Percentiles rank a stretch among this genome's conserved stretches.
phyloP scores from a whole-genome alignment of 257 asterid genomes.

The Solanum chiquidenum region DNA sequence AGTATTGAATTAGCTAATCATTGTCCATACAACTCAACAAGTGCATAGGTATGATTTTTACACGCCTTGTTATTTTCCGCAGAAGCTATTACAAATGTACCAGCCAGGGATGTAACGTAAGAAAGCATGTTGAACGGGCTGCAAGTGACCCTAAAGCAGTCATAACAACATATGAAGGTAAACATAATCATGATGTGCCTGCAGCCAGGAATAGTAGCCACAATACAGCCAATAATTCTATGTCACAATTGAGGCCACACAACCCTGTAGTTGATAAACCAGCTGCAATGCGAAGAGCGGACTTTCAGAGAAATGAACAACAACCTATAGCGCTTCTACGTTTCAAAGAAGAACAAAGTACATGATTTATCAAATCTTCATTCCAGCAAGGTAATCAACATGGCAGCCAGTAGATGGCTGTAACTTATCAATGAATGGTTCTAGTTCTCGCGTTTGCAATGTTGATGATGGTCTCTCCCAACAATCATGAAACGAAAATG shows the following conservation, averaged over 20 bases:
- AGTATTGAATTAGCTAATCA: neutral
- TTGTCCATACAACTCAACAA: neutral
- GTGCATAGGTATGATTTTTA: neutral
- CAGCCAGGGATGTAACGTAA: constrained; percentile 63
- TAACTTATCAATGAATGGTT: neutral
- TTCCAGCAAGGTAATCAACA: neutral
- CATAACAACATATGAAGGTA: constrained; percentile 81
- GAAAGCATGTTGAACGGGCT: constrained; percentile 94
- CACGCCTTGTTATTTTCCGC: constrained; percentile 11
- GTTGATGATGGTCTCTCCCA: constrained; percentile 9
- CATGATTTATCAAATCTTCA: constrained; percentile 7
- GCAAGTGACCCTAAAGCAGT: constrained; percentile 81
- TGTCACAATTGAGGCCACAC: constrained; percentile 45
- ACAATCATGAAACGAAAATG: constrained; percentile 4
- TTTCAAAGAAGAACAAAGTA: constrained; percentile 65
- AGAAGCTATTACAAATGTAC: constrained; percentile 97
- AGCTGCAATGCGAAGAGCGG: constrained; percentile 15
- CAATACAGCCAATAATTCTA: constrained; percentile 25
- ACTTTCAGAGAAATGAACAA: constrained; percentile 36
- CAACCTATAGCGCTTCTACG: constrained; percentile 43
- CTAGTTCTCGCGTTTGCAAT: constrained; percentile 12
- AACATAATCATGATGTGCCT: constrained; percentile 81
- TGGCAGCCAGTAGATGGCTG: neutral
- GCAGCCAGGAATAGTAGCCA: constrained; percentile 65
- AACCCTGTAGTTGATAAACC: constrained; percentile 16